Evolutionary conservation across 257 asterid species (phyloP).

Genomic region (Sherardia arvensis): DNA sequence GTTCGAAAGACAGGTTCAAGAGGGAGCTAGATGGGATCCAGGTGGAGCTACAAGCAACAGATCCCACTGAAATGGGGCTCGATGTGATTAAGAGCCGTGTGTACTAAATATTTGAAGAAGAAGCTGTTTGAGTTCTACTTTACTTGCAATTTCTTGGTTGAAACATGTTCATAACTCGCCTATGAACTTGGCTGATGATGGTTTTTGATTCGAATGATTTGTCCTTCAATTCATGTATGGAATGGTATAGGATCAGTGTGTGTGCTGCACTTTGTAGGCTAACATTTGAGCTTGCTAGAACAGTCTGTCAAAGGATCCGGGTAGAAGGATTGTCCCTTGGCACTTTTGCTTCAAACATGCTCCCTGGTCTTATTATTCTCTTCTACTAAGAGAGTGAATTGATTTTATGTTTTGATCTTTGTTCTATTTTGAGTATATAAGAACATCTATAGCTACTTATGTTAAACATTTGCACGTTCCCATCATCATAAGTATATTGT

Average conservation of each 20-base stretch:
- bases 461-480: background rate
- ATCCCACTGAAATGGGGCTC: slow-evolving; percentile 63
- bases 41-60: slow-evolving; percentile 61
- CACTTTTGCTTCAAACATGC: background rate
- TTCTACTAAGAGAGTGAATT: background rate
- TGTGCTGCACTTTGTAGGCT: slow-evolving; percentile 18
- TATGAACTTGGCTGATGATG: slow-evolving; percentile 30
- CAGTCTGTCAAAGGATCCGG: slow-evolving; percentile 9
- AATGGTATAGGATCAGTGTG: slow-evolving; percentile 14
- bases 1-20: slow-evolving; percentile 49
- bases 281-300: slow-evolving; percentile 19
- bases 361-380: background rate
- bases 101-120: slow-evolving; percentile 22
- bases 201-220: slow-evolving; percentile 27
- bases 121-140: slow-evolving; percentile 16
- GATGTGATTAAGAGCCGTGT: slow-evolving; percentile 60
- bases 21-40: slow-evolving; percentile 52
- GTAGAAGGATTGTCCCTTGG: background rate
- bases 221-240: slow-evolving; percentile 17
- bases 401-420: background rate
- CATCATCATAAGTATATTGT: background rate
- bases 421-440: background rate
- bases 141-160: slow-evolving; percentile 17
- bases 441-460: background rate
- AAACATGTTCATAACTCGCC: slow-evolving; percentile 23